Conservation (phyloP, 75 land plant genomes). For the Selaginella tamariscina region DNA sequence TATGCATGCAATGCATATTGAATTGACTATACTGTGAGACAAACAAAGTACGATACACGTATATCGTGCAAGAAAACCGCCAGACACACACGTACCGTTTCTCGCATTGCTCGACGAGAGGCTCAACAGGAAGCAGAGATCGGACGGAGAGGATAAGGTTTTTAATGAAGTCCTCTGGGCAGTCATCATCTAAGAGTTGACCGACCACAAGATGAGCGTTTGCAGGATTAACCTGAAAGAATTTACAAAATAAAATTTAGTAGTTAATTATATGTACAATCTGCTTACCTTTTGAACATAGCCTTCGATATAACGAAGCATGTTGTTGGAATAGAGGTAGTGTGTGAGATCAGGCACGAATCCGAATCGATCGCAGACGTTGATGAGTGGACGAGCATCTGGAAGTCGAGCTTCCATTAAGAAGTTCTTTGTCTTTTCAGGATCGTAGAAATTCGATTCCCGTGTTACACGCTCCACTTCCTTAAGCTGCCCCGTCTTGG, state of each 20-base stretch:
- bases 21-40: too few relatives aligned
- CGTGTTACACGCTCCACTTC: conserved; percentile 5
- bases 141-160: not conserved
- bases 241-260: not conserved
- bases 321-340: conserved; percentile 10
- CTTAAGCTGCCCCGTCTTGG: conserved; percentile 6
- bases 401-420: conserved; percentile 11
- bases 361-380: conserved; percentile 4
- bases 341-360: conserved; percentile 9
- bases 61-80: not conserved
- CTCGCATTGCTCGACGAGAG: conserved; percentile 9
- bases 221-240: conserved; percentile 3
- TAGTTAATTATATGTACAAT: not conserved
- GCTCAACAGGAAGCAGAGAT: conserved; percentile 5
- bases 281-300: conserved; percentile 10
- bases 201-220: conserved; percentile 4
- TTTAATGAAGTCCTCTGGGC: conserved; percentile 7
- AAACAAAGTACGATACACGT: too few relatives aligned
- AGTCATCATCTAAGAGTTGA: conserved; percentile 4
- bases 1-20: too few relatives aligned
- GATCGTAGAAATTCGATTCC: conserved; percentile 3
- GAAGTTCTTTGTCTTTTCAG: conserved; percentile 11
- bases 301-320: conserved; percentile 9
- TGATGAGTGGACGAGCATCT: conserved; percentile 5
- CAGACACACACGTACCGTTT: not conserved